Conservation (phyloP, 1,284 basidiomycete species). For the Hypsizygus ulmarius region DNA sequence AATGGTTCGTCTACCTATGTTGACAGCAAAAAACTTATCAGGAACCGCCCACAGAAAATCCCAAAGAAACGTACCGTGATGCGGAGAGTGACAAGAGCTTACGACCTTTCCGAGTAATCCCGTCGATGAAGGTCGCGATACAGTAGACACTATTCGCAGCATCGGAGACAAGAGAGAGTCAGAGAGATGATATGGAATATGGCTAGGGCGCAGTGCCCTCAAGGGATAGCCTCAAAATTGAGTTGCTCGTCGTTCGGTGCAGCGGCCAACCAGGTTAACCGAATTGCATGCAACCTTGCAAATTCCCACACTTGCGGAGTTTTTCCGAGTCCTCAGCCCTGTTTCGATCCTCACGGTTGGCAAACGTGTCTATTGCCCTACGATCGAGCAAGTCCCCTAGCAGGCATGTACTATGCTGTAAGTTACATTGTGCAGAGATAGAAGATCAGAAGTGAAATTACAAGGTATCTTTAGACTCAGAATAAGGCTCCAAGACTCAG, state of each 20-base stretch:
- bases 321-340: not conserved
- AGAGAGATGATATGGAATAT: slow-evolving; percentile 20
- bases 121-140: slow-evolving; percentile 57
- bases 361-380: too few relatives aligned
- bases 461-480: too few relatives aligned
- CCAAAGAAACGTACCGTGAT: slow-evolving; percentile 35
- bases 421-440: too few relatives aligned
- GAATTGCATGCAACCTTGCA: slow-evolving; percentile 35
- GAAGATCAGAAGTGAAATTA: too few relatives aligned
- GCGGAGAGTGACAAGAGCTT: slow-evolving; percentile 41
- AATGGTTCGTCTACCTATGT: slow-evolving; percentile 55
- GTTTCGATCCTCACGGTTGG: too few relatives aligned
- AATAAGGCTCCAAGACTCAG: too few relatives aligned
- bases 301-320: slow-evolving; percentile 14
- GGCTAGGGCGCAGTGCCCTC: slow-evolving; percentile 22
- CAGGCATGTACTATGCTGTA: slow-evolving; percentile 45
- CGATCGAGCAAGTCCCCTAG: too few relatives aligned
- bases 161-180: slow-evolving; percentile 36
- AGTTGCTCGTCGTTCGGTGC: slow-evolving; percentile 33
- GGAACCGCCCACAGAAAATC: not conserved
- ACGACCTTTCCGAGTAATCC: slow-evolving; percentile 64
- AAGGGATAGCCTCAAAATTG: slow-evolving; percentile 18
- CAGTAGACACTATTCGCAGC: slow-evolving; percentile 60
- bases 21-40: not conserved
- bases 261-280: slow-evolving; percentile 40